Evolutionary conservation across 306 rosid genomes (phyloP).

Genomic region (Castanospermum australe): DNA sequence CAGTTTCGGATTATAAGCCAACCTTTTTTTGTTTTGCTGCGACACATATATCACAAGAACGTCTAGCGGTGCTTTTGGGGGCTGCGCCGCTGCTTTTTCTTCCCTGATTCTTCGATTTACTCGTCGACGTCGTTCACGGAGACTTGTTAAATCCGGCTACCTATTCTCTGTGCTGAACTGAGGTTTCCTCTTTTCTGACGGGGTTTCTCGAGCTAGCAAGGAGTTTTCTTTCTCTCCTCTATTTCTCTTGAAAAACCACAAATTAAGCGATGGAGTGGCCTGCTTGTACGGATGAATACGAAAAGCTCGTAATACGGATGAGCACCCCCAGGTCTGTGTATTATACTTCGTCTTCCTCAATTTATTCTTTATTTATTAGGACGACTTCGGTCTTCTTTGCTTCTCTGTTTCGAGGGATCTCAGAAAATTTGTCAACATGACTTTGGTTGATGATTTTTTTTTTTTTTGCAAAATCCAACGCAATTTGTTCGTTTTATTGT

Average conservation of each 20-base stretch:
- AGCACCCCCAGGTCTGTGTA: conserved; percentile 77
- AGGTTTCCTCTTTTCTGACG: background rate
- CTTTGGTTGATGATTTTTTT: background rate
- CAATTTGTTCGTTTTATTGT: background rate
- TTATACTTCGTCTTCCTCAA: background rate
- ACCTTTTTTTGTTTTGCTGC: conserved; percentile 20
- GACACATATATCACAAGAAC: background rate
- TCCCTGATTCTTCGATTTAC: conserved; percentile 7
- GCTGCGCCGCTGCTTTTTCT: background rate
- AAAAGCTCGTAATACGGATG: conserved; percentile 79
- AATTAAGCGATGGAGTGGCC: conserved; percentile 77
- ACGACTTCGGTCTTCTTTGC: background rate
- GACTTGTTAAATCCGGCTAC: background rate
- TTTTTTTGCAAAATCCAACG: background rate
- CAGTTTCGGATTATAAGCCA: conserved; percentile 12
- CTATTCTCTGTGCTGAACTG: background rate
- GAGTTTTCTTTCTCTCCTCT: background rate
- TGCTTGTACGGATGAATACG: conserved; percentile 69
- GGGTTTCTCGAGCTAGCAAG: background rate
- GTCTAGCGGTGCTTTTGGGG: background rate
- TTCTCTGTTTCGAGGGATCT: background rate
- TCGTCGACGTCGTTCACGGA: background rate
- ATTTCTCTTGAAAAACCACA: background rate
- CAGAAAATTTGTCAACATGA: background rate
- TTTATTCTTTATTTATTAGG: background rate